Evolutionary conservation across 2,329 filamentous ascomycete genomes (phyloP).

Genomic region (Scleromitrula shiraiana): DNA sequence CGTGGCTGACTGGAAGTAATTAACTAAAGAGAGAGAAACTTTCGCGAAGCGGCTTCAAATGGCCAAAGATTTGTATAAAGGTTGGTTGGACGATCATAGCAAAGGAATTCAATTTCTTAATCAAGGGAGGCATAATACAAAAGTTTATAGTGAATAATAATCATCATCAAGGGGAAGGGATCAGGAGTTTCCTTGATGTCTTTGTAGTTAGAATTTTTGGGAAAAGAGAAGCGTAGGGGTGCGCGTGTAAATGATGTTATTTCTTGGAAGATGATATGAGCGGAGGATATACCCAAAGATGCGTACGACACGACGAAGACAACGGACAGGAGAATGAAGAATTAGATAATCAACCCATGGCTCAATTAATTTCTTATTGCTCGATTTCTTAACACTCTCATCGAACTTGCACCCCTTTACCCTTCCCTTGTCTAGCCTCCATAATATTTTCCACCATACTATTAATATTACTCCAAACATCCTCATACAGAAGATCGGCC

Average conservation of each 20-base stretch:
- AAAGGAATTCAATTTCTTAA: neutral
- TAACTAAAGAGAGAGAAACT: neutral
- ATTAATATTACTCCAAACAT: conserved; percentile 2
- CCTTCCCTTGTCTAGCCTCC: neutral
- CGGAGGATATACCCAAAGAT: no score
- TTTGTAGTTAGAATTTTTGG: neutral
- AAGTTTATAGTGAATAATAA: neutral
- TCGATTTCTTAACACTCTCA: no score
- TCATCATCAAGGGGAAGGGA: neutral
- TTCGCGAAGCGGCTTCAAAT: neutral
- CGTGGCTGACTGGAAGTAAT: neutral
- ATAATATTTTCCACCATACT: neutral
- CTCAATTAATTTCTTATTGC: no score
- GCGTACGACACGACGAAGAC: no score
- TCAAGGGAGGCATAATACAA: neutral
- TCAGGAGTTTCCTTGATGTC: neutral
- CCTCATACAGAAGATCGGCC: neutral
- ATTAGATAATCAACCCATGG: no score
- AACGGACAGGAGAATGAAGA: no score
- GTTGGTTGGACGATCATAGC: neutral
- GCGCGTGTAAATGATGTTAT: no score
- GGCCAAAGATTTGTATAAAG: neutral
- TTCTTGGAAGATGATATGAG: no score
- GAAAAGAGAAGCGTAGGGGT: neutral
- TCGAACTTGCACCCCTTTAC: no score